phyloP scores from a whole-genome alignment of 2,329 filamentous ascomycete species.

The Alternaria sp. region DNA sequence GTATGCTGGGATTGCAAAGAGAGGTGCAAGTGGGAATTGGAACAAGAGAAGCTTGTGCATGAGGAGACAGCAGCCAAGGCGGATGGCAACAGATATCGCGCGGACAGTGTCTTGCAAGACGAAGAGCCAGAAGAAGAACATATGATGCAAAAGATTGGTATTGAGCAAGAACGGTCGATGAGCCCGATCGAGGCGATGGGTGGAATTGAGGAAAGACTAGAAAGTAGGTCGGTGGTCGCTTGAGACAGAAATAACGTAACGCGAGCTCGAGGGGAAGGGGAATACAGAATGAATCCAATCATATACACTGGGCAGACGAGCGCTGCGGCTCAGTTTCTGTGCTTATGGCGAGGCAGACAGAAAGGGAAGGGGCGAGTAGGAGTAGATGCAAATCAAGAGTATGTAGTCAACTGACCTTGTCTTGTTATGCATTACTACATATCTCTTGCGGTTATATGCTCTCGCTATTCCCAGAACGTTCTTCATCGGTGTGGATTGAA shows the following conservation, averaged over 20 bases:
- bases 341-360: too few species aligned
- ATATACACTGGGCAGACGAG: too few species aligned
- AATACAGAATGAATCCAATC: too few species aligned
- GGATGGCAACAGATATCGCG: constrained; percentile 36
- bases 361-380: too few species aligned
- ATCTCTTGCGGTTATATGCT: not conserved
- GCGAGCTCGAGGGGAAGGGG: not conserved
- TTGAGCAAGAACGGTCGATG: constrained; percentile 24
- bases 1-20: constrained; percentile 49
- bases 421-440: not conserved
- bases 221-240: rapidly evolving
- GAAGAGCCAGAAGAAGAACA: constrained; percentile 27
- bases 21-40: constrained; percentile 42
- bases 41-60: not conserved
- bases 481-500: not conserved
- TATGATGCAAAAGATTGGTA: constrained; percentile 33
- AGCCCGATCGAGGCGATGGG: constrained; percentile 29
- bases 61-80: constrained; percentile 3
- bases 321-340: too few species aligned
- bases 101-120: constrained; percentile 45
- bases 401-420: not conserved
- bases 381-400: not conserved
- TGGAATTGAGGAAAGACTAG: constrained; percentile 30
- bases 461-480: not conserved
- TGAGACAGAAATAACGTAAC: not conserved